Evolutionary conservation across 106 monocot genomes (phyloP).

Genomic region (Acorus gramineus): DNA sequence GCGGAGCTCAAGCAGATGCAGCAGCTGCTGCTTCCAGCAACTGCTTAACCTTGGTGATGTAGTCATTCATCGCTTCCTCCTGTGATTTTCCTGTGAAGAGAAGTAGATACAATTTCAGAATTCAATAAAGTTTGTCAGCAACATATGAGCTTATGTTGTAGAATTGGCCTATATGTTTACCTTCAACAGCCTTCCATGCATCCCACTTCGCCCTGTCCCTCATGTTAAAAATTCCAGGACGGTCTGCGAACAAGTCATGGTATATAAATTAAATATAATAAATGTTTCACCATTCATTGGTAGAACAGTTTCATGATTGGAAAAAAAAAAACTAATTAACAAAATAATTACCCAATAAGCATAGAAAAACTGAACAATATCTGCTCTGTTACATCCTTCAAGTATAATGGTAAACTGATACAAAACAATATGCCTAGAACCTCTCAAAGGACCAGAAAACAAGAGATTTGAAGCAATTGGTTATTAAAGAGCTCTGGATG

Average conservation of each 20-base stretch:
- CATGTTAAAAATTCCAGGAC: conserved; percentile 52
- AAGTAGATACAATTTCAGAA: neutral
- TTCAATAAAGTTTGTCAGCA: neutral
- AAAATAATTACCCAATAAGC: too few species aligned
- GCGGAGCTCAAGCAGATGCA: neutral
- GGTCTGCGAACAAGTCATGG: conserved; percentile 26
- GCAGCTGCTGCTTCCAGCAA: conserved; percentile 36
- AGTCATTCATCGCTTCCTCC: conserved; percentile 79
- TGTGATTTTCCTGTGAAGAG: conserved; percentile 40
- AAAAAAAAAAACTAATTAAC: too few species aligned
- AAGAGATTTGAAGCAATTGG: too few species aligned
- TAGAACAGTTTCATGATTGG: too few species aligned
- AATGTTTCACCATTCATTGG: too few species aligned
- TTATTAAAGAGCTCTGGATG: too few species aligned
- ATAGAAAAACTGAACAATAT: too few species aligned
- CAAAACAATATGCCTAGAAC: too few species aligned
- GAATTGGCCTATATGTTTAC: conserved; percentile 23
- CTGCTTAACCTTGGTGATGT: conserved; percentile 86
- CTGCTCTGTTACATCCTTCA: too few species aligned
- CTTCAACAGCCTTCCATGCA: conserved; percentile 87
- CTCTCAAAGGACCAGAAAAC: too few species aligned
- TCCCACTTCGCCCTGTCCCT: conserved; percentile 82
- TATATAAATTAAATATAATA: too few species aligned
- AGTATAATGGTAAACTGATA: too few species aligned
- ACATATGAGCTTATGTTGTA: conserved; percentile 20